phyloP scores from a whole-genome alignment of 2,329 filamentous ascomycete genomes.

The Ceratocystis variospora region DNA sequence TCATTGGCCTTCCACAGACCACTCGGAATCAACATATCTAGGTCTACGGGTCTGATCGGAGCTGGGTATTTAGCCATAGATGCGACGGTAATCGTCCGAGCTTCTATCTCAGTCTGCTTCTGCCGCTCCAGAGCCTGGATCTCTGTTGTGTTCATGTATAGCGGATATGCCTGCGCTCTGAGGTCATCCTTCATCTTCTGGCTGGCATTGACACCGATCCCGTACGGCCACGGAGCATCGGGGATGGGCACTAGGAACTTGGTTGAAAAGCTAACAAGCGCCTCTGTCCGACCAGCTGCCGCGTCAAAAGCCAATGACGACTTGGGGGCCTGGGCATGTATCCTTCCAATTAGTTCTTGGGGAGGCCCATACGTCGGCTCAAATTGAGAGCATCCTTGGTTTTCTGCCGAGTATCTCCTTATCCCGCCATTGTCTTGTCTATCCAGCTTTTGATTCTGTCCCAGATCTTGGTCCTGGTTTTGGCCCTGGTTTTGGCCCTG shows the following conservation, averaged over 20 bases:
- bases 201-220: slow-evolving; percentile 14
- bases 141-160: slow-evolving; percentile 11
- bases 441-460: background rate
- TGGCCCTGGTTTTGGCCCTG: no score
- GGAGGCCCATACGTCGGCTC: background rate
- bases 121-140: slow-evolving; percentile 3
- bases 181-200: background rate
- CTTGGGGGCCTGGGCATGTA: background rate
- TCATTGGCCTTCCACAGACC: slow-evolving; percentile 4
- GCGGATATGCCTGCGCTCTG: background rate
- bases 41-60: background rate
- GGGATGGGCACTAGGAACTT: slow-evolving; percentile 20
- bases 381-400: background rate
- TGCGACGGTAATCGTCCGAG: background rate
- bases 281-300: background rate
- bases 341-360: background rate
- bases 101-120: background rate
- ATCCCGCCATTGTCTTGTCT: background rate
- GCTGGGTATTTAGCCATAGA: background rate
- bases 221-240: slow-evolving; percentile 20
- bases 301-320: background rate
- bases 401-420: background rate
- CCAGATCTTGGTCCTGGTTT: background rate
- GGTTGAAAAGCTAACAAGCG: slow-evolving; percentile 19
- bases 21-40: background rate